Evolutionary conservation across 805 yeast genomes (phyloP).

Genomic region (Candida xyloterini): DNA sequence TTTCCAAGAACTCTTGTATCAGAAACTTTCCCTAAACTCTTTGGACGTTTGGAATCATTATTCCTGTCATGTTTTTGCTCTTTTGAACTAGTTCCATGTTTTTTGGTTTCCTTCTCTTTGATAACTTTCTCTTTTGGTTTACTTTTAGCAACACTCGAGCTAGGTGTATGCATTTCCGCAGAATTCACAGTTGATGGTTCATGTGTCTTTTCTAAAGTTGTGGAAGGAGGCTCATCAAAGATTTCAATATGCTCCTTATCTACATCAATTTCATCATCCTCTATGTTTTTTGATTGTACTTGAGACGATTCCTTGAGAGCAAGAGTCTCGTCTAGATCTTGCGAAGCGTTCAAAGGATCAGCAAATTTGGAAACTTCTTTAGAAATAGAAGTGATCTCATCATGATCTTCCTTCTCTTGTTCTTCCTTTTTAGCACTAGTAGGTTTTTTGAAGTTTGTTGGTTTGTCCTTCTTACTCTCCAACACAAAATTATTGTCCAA

Average conservation of each 20-base stretch:
- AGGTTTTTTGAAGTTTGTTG: not conserved
- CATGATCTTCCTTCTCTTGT: constrained; percentile 2
- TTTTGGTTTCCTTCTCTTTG: not conserved
- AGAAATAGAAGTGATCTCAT: constrained; percentile 4
- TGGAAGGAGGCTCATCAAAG: not conserved
- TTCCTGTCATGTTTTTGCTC: not conserved
- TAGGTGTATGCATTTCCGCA: too few relatives aligned
- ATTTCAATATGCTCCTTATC: not conserved
- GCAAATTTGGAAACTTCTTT: constrained; percentile 1
- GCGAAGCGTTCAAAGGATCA: not conserved
- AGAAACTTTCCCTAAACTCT: constrained; percentile 11
- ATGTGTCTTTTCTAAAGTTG: not conserved
- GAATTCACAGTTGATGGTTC: not conserved
- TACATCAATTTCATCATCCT: not conserved
- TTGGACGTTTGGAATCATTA: constrained; percentile 13
- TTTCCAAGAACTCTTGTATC: constrained; percentile 15
- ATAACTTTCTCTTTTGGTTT: too few relatives aligned
- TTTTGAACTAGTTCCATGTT: not conserved
- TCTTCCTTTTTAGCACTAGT: constrained; percentile 2
- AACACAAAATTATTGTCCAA: not conserved
- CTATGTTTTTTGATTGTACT: not conserved
- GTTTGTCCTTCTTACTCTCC: not conserved
- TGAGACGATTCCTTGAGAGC: not conserved
- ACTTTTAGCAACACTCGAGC: too few relatives aligned
- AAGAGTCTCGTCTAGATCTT: not conserved